Conservation (phyloP, 2,329 filamentous ascomycete species). For the Stachybotrys elegans region DNA sequence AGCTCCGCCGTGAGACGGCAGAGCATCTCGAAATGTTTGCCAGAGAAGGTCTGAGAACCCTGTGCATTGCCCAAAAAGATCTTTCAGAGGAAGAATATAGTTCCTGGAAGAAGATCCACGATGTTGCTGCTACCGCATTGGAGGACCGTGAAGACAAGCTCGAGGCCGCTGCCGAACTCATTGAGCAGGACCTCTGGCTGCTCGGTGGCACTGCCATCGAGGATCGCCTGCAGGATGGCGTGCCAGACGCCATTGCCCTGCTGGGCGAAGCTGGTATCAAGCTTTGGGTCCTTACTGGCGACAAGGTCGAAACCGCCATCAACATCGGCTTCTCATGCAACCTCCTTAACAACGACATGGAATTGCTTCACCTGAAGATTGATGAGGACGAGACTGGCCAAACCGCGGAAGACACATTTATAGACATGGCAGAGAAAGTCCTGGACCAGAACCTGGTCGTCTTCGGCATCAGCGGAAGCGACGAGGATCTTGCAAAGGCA, state of each 20-base stretch:
- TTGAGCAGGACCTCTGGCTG: constrained; percentile 84
- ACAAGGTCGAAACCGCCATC: constrained; percentile 99
- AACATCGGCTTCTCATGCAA: constrained; percentile 99
- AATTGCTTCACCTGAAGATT: constrained; percentile 84
- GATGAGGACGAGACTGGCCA: constrained; percentile 62
- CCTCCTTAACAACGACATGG: constrained; percentile 95
- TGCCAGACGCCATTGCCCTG: constrained; percentile 90
- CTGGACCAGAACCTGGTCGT: constrained; percentile 67
- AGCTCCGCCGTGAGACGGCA: constrained; percentile 77
- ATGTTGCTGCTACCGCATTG: constrained; percentile 78
- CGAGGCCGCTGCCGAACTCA: constrained; percentile 81
- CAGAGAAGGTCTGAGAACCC: constrained; percentile 85
- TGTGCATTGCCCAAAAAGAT: constrained; percentile 85
- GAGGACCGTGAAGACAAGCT: constrained; percentile 88
- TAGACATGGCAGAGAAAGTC: constrained; percentile 60
- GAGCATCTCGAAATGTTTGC: constrained; percentile 97
- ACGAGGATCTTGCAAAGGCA: constrained; percentile 77
- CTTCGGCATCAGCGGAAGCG: constrained; percentile 78
- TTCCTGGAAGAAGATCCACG: constrained; percentile 80
- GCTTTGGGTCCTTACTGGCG: constrained; percentile 95
- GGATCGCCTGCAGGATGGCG: constrained; percentile 92
- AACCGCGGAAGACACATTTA: constrained; percentile 40
- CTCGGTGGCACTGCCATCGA: constrained; percentile 95
- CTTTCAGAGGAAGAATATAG: constrained; percentile 79
- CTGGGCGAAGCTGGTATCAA: constrained; percentile 94